A percentile compares a stretch with the other conserved stretches of the same genome.
Conservation (phyloP, 805 yeast genomes). For the Suhomyces sp. region DNA sequence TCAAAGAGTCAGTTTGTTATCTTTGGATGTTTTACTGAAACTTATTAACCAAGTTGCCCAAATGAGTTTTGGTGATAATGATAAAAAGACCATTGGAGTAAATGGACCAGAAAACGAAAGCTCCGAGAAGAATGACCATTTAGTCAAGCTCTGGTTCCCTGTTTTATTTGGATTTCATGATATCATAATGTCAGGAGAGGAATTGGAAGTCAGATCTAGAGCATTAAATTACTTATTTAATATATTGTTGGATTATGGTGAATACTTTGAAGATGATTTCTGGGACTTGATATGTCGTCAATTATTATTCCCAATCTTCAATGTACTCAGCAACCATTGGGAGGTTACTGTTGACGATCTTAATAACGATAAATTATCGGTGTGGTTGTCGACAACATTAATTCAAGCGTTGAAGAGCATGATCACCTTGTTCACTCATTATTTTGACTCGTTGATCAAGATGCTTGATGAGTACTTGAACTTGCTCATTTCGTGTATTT, state of each 20-base stretch:
- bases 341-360: slow-evolving; percentile 54
- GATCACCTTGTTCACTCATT: slow-evolving; percentile 78
- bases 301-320: slow-evolving; percentile 86
- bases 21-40: slow-evolving; percentile 69
- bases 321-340: slow-evolving; percentile 73
- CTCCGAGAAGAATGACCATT: slow-evolving; percentile 26
- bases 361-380: slow-evolving; percentile 80
- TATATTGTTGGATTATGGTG: slow-evolving; percentile 74
- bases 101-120: slow-evolving; percentile 16
- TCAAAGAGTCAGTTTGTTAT: slow-evolving; percentile 76
- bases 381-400: slow-evolving; percentile 95
- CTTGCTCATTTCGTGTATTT: slow-evolving; percentile 79
- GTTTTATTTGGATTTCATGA: slow-evolving; percentile 81
- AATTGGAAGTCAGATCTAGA: slow-evolving; percentile 87
- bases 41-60: slow-evolving; percentile 60
- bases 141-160: slow-evolving; percentile 77
- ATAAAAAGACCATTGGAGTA: slow-evolving; percentile 6
- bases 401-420: slow-evolving; percentile 91
- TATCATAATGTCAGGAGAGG: slow-evolving; percentile 89
- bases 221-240: slow-evolving; percentile 84
- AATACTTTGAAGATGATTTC: slow-evolving; percentile 64
- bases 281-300: slow-evolving; percentile 83
- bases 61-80: slow-evolving; percentile 28
- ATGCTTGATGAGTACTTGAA: slow-evolving; percentile 78
- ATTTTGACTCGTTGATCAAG: slow-evolving; percentile 70